Evolutionary conservation across 2,329 filamentous ascomycete genomes (phyloP), one percentile per base, ranked within the genome.

Genomic region (Fonsecaea monophora): DNA sequence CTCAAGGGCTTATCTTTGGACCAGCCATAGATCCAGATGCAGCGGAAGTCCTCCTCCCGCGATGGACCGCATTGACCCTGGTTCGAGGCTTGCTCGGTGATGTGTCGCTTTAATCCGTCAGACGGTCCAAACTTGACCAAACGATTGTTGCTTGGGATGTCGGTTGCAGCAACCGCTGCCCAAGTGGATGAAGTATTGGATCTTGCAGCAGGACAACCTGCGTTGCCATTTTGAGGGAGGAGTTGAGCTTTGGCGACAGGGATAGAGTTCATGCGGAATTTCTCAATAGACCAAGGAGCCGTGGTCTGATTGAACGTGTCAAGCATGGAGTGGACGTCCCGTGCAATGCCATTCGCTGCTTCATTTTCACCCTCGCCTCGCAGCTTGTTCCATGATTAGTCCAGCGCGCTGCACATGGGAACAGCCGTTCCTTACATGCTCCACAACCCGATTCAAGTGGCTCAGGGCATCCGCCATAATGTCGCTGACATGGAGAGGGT

Each of bases 341-440:
- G 76, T 53, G 76, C 76, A 55, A 79, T 74, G 35, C 74, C 72
- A 67, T 80, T 79, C 35, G 77, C 77, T 56, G 74, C 70, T 18
- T 74, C 68, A 54, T 74, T 70, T 69, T 74, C 73, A 32, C 73
- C 71, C 64, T 75, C 70, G 53, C 68, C 66, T 42, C 75, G 75
- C 60, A 79, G 72, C 77, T 79, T 79, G 64, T 48, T 21, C 35
- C n/a, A n/a, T 70, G 59, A 64, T 71, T 68, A 73, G 68, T 58
- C 55, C 55, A 67, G 53, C 58, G 54, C 60, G 37, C 55, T 64
- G 50, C 37, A 56, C 38, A 35, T 32, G 21, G 64, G 60, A 37
- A 64, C 53, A 58, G 42, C 42, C 35, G 15, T 37, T 54, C 63
- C 71, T 62, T 67, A 74, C 72, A 71, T 74, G 72, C 38, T 74